phyloP scores from a whole-genome alignment of 768 basidiomycete species.

The Boletellus sp. region DNA sequence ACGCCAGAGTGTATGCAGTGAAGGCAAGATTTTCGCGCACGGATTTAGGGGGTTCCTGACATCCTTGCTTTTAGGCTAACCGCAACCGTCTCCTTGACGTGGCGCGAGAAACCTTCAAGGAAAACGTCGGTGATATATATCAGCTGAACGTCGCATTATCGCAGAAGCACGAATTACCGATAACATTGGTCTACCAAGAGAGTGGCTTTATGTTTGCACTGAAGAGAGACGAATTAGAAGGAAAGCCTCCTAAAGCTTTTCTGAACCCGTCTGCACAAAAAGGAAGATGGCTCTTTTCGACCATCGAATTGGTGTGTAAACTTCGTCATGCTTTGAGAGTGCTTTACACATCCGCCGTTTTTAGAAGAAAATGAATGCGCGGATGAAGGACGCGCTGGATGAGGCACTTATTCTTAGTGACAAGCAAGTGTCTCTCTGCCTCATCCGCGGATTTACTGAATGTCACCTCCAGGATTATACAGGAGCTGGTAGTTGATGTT shows the following conservation, averaged over 20 bases:
- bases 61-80: slow-evolving; percentile 49
- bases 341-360: not conserved
- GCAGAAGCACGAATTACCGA: slow-evolving; percentile 60
- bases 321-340: not conserved
- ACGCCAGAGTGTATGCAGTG: slow-evolving; percentile 86
- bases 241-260: slow-evolving; percentile 63
- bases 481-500: slow-evolving; percentile 70
- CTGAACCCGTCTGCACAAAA: slow-evolving; percentile 64
- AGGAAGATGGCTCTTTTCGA: slow-evolving; percentile 73
- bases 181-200: slow-evolving; percentile 68
- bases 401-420: slow-evolving; percentile 86
- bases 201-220: slow-evolving; percentile 70
- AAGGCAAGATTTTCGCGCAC: slow-evolving; percentile 38
- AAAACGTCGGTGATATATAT: slow-evolving; percentile 87
- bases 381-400: slow-evolving; percentile 89
- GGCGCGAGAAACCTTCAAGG: slow-evolving; percentile 90
- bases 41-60: not conserved
- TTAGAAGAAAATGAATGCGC: slow-evolving; percentile 83
- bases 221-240: slow-evolving; percentile 53
- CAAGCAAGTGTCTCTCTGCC: slow-evolving; percentile 41
- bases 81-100: slow-evolving; percentile 86
- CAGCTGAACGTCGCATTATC: slow-evolving; percentile 57
- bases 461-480: slow-evolving; percentile 57
- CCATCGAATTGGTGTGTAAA: slow-evolving; percentile 68
- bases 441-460: not conserved